Percentiles rank a stretch among this genome's conserved stretches.
These are phyloP conservation scores for Auricularia sp. DNA, from an alignment of 768 basidiomycete species.

Conservation along the genomic window DNA sequence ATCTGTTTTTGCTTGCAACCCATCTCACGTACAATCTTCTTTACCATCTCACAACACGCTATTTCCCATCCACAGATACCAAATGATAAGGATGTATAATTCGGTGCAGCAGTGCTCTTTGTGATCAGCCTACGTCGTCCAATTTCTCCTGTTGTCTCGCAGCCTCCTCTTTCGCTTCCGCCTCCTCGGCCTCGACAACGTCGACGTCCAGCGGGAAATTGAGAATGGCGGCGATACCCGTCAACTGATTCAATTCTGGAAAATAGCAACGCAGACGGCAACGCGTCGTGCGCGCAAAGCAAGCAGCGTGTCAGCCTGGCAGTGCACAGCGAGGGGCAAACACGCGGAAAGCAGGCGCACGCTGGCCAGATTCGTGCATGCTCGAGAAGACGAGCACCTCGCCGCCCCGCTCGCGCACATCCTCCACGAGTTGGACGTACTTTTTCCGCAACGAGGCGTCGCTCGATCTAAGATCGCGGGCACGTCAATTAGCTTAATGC, in stretches of 20 bases:
- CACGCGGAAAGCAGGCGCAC: constrained; percentile 38
- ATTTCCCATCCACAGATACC: too few species aligned
- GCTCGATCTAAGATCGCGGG: constrained; percentile 47
- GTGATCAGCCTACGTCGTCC: background rate
- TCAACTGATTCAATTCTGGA: constrained; percentile 88
- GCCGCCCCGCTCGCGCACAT: constrained; percentile 77
- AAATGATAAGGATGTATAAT: too few species aligned
- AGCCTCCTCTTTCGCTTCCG: constrained; percentile 39
- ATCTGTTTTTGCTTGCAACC: background rate
- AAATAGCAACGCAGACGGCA: constrained; percentile 3
- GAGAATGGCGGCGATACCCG: constrained; percentile 89
- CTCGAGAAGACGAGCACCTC: constrained; percentile 97
- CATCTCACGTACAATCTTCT: background rate
- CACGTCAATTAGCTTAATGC: background rate
- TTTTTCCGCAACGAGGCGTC: constrained; percentile 68
- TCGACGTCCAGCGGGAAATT: constrained; percentile 95
- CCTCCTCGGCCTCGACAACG: constrained; percentile 88
- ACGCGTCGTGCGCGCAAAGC: background rate
- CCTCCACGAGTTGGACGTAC: constrained; percentile 83
- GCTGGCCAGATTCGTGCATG: constrained; percentile 99
- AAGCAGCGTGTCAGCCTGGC: background rate
- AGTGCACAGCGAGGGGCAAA: background rate
- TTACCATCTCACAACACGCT: background rate
- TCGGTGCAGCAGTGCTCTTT: background rate
- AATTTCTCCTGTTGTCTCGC: constrained; percentile 7